These are phyloP conservation scores for Aspergillus fumigatiaffinis DNA, from an alignment of 2,329 filamentous ascomycete species.

Conservation along the genomic window DNA sequence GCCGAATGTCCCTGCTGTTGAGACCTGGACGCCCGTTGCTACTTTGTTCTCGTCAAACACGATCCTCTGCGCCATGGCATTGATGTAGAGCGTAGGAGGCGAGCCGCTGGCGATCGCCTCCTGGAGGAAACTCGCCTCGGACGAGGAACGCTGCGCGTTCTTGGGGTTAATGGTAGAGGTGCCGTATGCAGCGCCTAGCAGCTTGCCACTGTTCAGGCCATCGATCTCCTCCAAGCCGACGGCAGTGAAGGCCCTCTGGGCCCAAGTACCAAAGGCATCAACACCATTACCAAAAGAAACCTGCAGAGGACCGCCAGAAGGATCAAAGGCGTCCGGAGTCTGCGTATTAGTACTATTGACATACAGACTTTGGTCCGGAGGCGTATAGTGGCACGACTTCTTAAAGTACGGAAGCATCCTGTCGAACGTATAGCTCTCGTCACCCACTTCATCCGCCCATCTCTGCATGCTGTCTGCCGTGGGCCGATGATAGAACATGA, in stretches of 20 bases:
- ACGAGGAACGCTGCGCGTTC: slow-evolving; percentile 19
- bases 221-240: slow-evolving; percentile 24
- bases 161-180: slow-evolving; percentile 29
- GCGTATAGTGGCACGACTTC: slow-evolving; percentile 24
- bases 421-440: slow-evolving; percentile 28
- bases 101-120: slow-evolving; percentile 22
- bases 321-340: slow-evolving; percentile 15
- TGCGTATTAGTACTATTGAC: slow-evolving; percentile 23
- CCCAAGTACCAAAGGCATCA: slow-evolving; percentile 26
- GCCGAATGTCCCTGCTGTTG: slow-evolving; percentile 13
- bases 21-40: slow-evolving; percentile 19
- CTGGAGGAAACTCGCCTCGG: slow-evolving; percentile 20
- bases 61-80: slow-evolving; percentile 33
- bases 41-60: slow-evolving; percentile 29
- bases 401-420: slow-evolving; percentile 25
- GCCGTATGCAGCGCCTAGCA: slow-evolving; percentile 20
- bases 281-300: slow-evolving; percentile 29
- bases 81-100: slow-evolving; percentile 27
- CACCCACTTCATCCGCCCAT: slow-evolving; percentile 36
- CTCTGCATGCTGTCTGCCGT: slow-evolving; percentile 27
- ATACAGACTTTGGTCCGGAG: slow-evolving; percentile 17
- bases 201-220: slow-evolving; percentile 26
- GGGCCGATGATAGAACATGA: slow-evolving; percentile 25
- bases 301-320: slow-evolving; percentile 26
- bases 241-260: slow-evolving; percentile 18